These are phyloP conservation scores for Immersiella caudata DNA, from an alignment of 495 filamentous ascomycete genomes.

Conservation along the genomic window DNA sequence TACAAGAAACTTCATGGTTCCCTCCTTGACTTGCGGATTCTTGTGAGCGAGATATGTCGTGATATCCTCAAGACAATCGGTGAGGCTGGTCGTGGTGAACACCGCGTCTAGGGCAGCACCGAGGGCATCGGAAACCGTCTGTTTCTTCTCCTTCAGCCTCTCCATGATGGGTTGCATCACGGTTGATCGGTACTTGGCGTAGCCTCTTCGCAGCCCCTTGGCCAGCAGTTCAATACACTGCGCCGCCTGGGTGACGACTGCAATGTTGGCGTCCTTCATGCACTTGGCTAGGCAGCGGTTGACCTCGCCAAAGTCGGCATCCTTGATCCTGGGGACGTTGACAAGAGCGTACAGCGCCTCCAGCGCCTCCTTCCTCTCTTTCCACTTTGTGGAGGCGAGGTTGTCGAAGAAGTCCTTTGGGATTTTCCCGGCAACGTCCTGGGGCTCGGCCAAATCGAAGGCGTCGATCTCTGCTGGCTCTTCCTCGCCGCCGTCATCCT, in stretches of 20 bases:
- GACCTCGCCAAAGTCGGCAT: conserved; percentile 84
- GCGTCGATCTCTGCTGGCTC: conserved; percentile 74
- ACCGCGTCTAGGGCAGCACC: conserved; percentile 84
- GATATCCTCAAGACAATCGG: conserved; percentile 87
- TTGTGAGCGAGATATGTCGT: conserved; percentile 86
- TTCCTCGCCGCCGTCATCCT: conserved; percentile 64
- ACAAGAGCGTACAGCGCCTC: conserved; percentile 76
- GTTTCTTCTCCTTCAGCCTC: conserved; percentile 96
- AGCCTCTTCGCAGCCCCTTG: conserved; percentile 78
- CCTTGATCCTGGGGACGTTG: conserved; percentile 91
- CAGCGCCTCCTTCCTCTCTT: conserved; percentile 92
- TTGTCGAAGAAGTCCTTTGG: conserved; percentile 81
- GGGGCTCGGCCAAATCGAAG: conserved; percentile 87
- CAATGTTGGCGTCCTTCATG: conserved; percentile 99
- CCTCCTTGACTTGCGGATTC: conserved; percentile 96
- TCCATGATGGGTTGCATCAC: conserved; percentile 90
- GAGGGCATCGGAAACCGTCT: conserved; percentile 82
- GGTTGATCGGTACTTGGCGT: conserved; percentile 75
- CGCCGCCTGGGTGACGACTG: conserved; percentile 89
- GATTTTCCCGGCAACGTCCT: conserved; percentile 84
- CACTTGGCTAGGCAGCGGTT: conserved; percentile 81
- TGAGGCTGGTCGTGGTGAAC: conserved; percentile 74
- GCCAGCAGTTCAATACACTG: conserved; percentile 94
- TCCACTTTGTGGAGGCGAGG: conserved; percentile 91
- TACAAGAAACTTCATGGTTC: conserved; percentile 87